Evolutionary conservation across 352 stramenopile genomes (phyloP), one percentile per base, ranked within the genome.

Genomic region (Phytopythium oedochilum): DNA sequence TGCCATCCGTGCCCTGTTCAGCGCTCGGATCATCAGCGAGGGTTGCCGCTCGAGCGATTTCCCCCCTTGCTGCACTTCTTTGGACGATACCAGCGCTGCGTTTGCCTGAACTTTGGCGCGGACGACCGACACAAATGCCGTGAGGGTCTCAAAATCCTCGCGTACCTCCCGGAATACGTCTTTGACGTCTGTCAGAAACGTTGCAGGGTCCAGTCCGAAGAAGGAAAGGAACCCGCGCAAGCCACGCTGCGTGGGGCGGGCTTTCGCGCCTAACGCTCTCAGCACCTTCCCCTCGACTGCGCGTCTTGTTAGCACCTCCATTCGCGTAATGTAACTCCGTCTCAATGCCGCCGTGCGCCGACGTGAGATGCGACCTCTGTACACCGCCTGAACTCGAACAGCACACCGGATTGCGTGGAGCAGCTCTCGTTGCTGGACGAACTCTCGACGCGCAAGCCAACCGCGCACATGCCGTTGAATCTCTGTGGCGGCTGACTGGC

Each of bases 391-490:
- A 0, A 94, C 52, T 2, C 70, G 77, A 5, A 67, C 45, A 0
- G 75, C 81, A 53, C 61, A 79, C 1, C 78, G 81, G 14, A 78
- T 71, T 39, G 81, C 49, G 0, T 70, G 57, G 14, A 91, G 29
- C 11, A 87, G 52, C 31, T 87, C 73, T 15, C 74, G 75, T 32
- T 92, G 78, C 18, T 66, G 71, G 15, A 57, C 64, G 45, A 83
- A 94, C 63, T 68, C 79, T n/a, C 68, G 46, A 0, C 81, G 70
- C 6, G 63, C 57, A 5, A 91, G 54, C 36, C 77, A 84, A 0
- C 83, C 83, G 25, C 83, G 79, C 3, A 75, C 75, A 48, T 86
- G 75, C 0, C 81, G 75, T 55, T 94, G 83, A 40, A 94, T 89
- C 12, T 86, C 77, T 1, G 74, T 75, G 1, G 81, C 83, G 0